Evolutionary conservation across 345 rosid species (phyloP).

Genomic region (Citrus australasica): DNA sequence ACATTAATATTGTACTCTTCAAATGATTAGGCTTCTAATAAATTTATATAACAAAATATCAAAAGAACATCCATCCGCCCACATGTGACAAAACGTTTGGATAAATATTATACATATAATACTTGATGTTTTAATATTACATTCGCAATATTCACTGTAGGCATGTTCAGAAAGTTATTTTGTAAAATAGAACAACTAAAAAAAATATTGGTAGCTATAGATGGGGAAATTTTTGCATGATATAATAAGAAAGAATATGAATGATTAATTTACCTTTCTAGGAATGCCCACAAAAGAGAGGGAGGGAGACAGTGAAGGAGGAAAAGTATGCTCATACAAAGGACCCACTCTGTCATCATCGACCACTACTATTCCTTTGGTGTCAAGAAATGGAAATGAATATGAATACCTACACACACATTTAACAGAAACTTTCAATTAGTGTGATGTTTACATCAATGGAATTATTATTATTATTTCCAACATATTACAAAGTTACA

Average conservation of each 20-base stretch:
- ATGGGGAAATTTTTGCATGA: too few species aligned
- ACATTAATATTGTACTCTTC: too few species aligned
- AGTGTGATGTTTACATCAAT: background rate
- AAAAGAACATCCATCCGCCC: background rate
- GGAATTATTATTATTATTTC: background rate
- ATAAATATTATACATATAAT: too few species aligned
- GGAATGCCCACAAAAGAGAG: conserved; percentile 90
- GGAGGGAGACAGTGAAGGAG: conserved; percentile 86
- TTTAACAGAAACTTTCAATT: background rate
- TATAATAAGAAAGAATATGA: too few species aligned
- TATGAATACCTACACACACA: conserved; percentile 75
- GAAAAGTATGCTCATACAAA: conserved; percentile 89
- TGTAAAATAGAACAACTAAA: too few species aligned
- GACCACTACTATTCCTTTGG: conserved; percentile 78
- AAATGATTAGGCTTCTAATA: background rate
- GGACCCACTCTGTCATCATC: conserved; percentile 97
- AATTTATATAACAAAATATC: background rate
- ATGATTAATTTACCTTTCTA: conserved; percentile 53
- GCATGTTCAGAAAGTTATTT: too few species aligned
- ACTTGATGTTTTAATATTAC: too few species aligned
- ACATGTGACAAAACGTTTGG: too few species aligned
- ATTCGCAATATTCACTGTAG: too few species aligned
- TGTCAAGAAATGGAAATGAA: conserved; percentile 91
- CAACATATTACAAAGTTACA: too few species aligned
- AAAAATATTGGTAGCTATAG: too few species aligned